Evolutionary conservation across 208 protist genomes (phyloP).

Genomic region (Zelonia costaricensis): DNA sequence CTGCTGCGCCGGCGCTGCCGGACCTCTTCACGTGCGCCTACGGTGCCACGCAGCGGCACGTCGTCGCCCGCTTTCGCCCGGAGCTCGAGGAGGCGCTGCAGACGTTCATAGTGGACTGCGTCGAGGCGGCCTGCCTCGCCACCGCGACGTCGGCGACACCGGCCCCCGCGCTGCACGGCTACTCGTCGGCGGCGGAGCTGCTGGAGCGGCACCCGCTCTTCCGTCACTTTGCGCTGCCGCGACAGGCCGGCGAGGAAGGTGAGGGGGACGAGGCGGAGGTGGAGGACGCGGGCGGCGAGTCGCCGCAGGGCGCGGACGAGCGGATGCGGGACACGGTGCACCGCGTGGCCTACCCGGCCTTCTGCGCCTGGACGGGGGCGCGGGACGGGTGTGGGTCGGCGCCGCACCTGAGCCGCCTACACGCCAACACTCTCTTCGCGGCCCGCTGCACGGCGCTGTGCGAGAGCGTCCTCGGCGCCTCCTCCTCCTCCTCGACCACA

Average conservation of each 20-base stretch:
- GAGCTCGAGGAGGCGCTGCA: slow-evolving; percentile 25
- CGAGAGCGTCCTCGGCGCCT: slow-evolving; percentile 3
- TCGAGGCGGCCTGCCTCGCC: slow-evolving; percentile 20
- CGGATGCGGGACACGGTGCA: slow-evolving; percentile 50
- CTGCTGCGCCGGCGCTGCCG: slow-evolving; percentile 1
- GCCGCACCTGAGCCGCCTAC: slow-evolving; percentile 45
- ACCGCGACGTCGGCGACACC: neutral
- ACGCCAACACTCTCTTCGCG: slow-evolving; percentile 67
- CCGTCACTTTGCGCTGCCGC: neutral
- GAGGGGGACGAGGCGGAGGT: neutral
- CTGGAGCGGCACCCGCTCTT: slow-evolving; percentile 29
- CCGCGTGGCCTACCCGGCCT: slow-evolving; percentile 59
- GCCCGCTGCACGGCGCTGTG: slow-evolving; percentile 27
- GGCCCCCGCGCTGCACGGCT: slow-evolving; percentile 1
- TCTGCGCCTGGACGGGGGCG: slow-evolving; percentile 23
- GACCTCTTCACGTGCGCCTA: slow-evolving; percentile 14
- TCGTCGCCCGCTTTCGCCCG: slow-evolving; percentile 9
- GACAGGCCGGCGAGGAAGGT: neutral
- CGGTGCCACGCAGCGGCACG: slow-evolving; percentile 12
- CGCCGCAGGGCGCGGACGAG: slow-evolving; percentile 10
- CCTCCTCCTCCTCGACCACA: neutral
- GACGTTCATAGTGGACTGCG: slow-evolving; percentile 47
- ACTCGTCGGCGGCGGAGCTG: slow-evolving; percentile 30
- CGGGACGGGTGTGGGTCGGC: slow-evolving; percentile 40
- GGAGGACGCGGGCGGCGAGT: slow-evolving; percentile 1